A percentile compares a stretch with the other conserved stretches of the same genome.
Conservation (phyloP, 768 basidiomycete genomes). For the Phylloporus arenicola region DNA sequence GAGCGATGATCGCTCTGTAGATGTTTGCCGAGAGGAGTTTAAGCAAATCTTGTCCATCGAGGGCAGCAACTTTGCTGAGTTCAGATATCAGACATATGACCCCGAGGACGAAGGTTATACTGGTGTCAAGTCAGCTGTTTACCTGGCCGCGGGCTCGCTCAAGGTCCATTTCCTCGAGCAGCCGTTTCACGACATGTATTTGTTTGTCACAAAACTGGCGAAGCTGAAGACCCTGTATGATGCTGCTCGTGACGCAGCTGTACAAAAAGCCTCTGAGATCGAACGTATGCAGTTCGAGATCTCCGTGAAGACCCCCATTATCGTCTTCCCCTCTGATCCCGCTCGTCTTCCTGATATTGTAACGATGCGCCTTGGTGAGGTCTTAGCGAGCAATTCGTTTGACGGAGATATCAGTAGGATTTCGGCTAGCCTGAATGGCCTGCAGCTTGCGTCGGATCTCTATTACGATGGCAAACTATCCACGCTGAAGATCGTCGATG, state of each 20-base stretch:
- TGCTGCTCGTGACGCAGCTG: conserved; percentile 87
- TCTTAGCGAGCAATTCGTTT: conserved; percentile 74
- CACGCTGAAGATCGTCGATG: conserved; percentile 83
- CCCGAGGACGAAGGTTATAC: conserved; percentile 60
- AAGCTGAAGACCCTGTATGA: conserved; percentile 93
- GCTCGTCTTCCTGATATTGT: conserved; percentile 60
- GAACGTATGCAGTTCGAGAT: conserved; percentile 89
- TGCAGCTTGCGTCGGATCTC: conserved; percentile 74
- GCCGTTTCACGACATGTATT: conserved; percentile 84
- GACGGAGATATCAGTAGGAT: conserved; percentile 52
- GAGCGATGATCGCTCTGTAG: conserved; percentile 59
- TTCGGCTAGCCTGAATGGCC: conserved; percentile 72
- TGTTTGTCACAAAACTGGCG: conserved; percentile 80
- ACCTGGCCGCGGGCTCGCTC: conserved; percentile 82
- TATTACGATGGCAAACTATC: conserved; percentile 43
- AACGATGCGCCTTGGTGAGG: conserved; percentile 82
- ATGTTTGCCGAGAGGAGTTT: conserved; percentile 58
- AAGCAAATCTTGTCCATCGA: conserved; percentile 89
- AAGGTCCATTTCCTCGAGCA: conserved; percentile 84
- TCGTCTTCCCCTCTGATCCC: conserved; percentile 77
- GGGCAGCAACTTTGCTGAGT: conserved; percentile 89
- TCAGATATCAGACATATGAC: conserved; percentile 90
- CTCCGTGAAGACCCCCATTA: conserved; percentile 86
- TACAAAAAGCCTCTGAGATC: conserved; percentile 89
- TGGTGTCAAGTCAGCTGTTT: conserved; percentile 79